Evolutionary conservation across 495 filamentous ascomycete species (phyloP), one percentile per base, ranked within the genome.

Genomic region (Evernia prunastri): DNA sequence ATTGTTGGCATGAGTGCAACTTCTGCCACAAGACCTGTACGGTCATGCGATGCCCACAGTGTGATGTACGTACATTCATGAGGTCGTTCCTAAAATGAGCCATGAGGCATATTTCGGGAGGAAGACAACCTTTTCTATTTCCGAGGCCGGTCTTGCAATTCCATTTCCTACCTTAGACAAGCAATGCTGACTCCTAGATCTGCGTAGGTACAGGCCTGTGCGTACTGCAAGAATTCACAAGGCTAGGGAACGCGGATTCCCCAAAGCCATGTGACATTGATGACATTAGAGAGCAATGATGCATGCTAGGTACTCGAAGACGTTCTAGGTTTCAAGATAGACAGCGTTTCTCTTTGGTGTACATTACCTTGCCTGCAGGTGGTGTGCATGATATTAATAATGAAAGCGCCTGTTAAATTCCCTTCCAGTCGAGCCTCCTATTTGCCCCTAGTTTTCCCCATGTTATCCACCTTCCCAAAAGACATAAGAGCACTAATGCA

Each of bases 31-130:
- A 23, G 4, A 20, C 15, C 10, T 33, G 36, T 4, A 33, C 53
- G 9, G 61, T 35, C 9, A 23, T 63, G 53, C 51, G 56, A 56
- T 63, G 61, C 56, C 61, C 61, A 15, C 37, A 15, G 10, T 63
- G 61, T 29, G 11, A 36, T 42, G 37, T 18, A n/a, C n/a, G n/a
- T n/a, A n/a, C n/a, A n/a, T n/a, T n/a, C n/a, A n/a, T n/a, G n/a
- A n/a, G n/a, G n/a, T n/a, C n/a, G n/a, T n/a, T n/a, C n/a, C n/a
- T n/a, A n/a, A n/a, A n/a, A n/a, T n/a, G n/a, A n/a, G n/a, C n/a
- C n/a, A n/a, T n/a, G n/a, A n/a, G n/a, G n/a, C n/a, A n/a, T n/a
- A n/a, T n/a, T n/a, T n/a, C n/a, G n/a, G n/a, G n/a, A n/a, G n/a
- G n/a, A n/a, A n/a, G n/a, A n/a, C n/a, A n/a, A n/a, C n/a, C n/a